Percentiles rank a stretch among this genome's conserved stretches.
These are phyloP conservation scores for Abortiporus biennis DNA, from an alignment of 1,284 basidiomycete genomes.

Conservation along the genomic window DNA sequence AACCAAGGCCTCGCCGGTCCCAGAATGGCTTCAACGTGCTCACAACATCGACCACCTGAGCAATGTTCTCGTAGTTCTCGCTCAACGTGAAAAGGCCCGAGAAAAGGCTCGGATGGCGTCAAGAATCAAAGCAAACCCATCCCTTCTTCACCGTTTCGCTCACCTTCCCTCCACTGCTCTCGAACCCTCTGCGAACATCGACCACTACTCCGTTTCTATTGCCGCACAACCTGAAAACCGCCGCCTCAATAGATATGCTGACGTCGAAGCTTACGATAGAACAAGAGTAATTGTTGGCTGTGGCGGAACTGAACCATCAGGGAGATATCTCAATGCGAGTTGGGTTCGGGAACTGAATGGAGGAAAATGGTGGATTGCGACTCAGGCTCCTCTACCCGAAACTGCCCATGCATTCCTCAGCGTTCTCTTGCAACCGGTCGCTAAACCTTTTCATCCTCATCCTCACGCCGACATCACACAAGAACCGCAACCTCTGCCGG, in stretches of 20 bases:
- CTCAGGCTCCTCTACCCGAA: constrained; percentile 69
- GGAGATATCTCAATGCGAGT: constrained; percentile 75
- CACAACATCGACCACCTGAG: constrained; percentile 28
- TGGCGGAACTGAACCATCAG: constrained; percentile 19
- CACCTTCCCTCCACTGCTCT: constrained; percentile 16
- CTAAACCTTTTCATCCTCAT: too few relatives aligned
- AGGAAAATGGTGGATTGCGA: constrained; percentile 76
- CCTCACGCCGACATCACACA: constrained; percentile 28
- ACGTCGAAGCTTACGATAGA: constrained; percentile 75
- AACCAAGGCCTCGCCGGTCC: too few relatives aligned
- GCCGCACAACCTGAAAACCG: constrained; percentile 40
- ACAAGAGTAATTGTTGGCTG: constrained; percentile 54
- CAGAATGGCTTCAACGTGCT: constrained; percentile 26
- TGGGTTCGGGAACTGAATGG: constrained; percentile 74
- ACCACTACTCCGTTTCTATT: constrained; percentile 50
- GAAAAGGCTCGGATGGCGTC: constrained; percentile 29
- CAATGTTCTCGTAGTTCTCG: constrained; percentile 29
- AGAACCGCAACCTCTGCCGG: constrained; percentile 8
- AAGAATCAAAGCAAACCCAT: constrained; percentile 21
- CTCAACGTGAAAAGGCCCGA: constrained; percentile 35
- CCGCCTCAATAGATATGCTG: constrained; percentile 60
- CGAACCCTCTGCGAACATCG: constrained; percentile 19
- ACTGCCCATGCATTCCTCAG: constrained; percentile 74
- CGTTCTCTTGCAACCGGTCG: constrained; percentile 47
- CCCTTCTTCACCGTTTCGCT: constrained; percentile 18